Conservation (phyloP, 768 basidiomycete species). For the Gloeopeniophorella convolvens region DNA sequence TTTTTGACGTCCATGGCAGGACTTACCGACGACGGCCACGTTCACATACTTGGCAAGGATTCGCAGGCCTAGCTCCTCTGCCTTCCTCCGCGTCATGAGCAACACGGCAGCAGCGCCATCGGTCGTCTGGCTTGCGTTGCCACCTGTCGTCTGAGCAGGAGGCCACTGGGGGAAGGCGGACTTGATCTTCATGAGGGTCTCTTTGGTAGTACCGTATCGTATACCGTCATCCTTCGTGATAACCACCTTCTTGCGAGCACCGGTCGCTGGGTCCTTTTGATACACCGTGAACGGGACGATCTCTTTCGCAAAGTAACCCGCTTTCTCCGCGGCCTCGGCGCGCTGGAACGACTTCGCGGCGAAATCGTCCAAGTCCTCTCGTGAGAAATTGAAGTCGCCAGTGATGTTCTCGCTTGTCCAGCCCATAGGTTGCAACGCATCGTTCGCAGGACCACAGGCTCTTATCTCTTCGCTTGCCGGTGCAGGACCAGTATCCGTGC, state of each 20-base stretch:
- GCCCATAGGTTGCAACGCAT: constrained; percentile 72
- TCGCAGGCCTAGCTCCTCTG: constrained; percentile 63
- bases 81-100: constrained; percentile 74
- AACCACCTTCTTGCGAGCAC: constrained; percentile 44
- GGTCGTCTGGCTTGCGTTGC: constrained; percentile 81
- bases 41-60: constrained; percentile 76
- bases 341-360: constrained; percentile 73
- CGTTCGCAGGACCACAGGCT: constrained; percentile 46
- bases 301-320: constrained; percentile 58
- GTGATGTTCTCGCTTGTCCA: constrained; percentile 90
- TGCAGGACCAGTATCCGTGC: constrained; percentile 59
- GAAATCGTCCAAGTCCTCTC: constrained; percentile 70
- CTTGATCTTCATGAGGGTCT: constrained; percentile 54
- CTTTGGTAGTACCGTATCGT: constrained; percentile 64
- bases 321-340: constrained; percentile 66
- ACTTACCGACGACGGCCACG: constrained; percentile 59
- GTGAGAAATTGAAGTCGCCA: constrained; percentile 58
- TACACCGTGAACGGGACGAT: constrained; percentile 73
- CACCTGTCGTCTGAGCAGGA: constrained; percentile 65
- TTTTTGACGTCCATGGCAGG: neutral
- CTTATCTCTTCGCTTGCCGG: constrained; percentile 56
- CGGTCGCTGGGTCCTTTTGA: constrained; percentile 50
- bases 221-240: constrained; percentile 74
- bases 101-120: constrained; percentile 80
- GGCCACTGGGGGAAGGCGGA: constrained; percentile 84